Percentiles rank a stretch among this genome's conserved stretches.
Conservation (phyloP, 306 rosid species). For the Acacia crassicarpa region DNA sequence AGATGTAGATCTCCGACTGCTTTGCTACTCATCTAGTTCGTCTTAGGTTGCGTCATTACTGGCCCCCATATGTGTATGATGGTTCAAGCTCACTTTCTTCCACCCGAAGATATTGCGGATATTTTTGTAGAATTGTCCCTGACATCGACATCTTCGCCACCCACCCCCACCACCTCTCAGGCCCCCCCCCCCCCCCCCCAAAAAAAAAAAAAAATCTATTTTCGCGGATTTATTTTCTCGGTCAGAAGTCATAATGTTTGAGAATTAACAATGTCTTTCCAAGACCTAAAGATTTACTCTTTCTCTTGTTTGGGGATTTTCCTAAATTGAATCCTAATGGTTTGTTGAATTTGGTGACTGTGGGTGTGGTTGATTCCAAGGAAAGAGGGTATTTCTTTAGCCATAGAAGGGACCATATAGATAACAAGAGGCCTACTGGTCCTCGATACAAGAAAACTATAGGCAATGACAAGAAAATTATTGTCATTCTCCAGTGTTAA, state of each 20-base stretch:
- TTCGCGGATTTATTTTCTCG: no score
- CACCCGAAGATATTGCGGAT: neutral
- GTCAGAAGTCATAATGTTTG: no score
- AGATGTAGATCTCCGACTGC: conserved; percentile 93
- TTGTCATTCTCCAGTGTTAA: no score
- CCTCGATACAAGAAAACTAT: conserved; percentile 50
- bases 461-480: conserved; percentile 8
- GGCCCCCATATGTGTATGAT: conserved; percentile 53
- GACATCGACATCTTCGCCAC: conserved; percentile 48
- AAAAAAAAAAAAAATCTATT: no score
- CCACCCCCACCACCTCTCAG: conserved; percentile 57
- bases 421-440: conserved; percentile 36
- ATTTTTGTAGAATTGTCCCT: conserved; percentile 27
- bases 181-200: conserved; percentile 4
- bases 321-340: neutral
- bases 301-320: neutral
- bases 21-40: conserved; percentile 87
- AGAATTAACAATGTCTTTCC: neutral
- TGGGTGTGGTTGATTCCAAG: conserved; percentile 44
- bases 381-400: conserved; percentile 58
- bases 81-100: neutral
- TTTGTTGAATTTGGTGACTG: neutral
- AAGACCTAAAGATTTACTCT: neutral
- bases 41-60: conserved; percentile 79
- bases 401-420: conserved; percentile 13